Evolutionary conservation across 768 basidiomycete species (phyloP).

Genomic region (Russula compacta): DNA sequence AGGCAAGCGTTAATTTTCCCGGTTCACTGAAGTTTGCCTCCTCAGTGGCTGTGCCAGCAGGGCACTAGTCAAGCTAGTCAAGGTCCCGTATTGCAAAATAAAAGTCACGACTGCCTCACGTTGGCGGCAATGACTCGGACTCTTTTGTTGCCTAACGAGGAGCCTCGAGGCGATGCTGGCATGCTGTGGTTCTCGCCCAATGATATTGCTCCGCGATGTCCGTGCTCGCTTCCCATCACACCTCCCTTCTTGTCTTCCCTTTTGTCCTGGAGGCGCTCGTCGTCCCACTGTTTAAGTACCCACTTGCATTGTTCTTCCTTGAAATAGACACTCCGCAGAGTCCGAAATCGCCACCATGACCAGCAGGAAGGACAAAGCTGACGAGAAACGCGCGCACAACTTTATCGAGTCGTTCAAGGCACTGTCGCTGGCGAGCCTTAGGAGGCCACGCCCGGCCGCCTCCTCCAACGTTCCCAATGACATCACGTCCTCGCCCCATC

Average conservation of each 20-base stretch:
- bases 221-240: neutral
- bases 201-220: neutral
- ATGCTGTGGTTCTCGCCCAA: neutral
- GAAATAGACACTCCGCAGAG: neutral
- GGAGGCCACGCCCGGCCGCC: neutral
- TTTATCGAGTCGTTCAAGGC: conserved; percentile 30
- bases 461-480: neutral
- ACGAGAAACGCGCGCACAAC: conserved; percentile 18
- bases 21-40: too few species aligned
- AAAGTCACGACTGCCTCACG: neutral
- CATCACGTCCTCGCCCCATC: neutral
- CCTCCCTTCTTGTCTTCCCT: neutral
- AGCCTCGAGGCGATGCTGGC: conserved; percentile 6
- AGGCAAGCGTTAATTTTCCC: neutral
- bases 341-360: conserved; percentile 1
- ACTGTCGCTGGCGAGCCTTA: conserved; percentile 25
- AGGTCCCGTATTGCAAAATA: neutral
- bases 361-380: neutral
- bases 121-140: neutral
- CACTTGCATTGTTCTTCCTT: neutral
- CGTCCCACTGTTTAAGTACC: neutral
- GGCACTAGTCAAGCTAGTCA: neutral
- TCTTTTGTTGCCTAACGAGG: too few species aligned
- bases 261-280: neutral
- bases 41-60: neutral